Evolutionary conservation across 1,139 yeast genomes (phyloP).

Genomic region (Zygosaccharomyces pseudobailii): DNA sequence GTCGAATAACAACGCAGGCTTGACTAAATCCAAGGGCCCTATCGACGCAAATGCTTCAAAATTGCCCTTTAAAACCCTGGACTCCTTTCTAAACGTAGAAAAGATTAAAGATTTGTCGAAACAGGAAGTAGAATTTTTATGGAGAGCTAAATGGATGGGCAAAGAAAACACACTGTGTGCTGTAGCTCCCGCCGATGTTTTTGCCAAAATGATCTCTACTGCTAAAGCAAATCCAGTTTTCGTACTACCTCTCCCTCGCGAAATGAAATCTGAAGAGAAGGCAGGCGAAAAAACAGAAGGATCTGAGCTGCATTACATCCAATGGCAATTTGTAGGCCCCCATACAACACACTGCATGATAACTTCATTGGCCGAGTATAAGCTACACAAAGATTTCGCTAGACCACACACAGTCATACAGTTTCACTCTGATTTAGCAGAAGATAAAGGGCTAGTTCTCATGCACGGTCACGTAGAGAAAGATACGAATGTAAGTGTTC

Average conservation of each 20-base stretch:
- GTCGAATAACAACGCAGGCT: constrained; percentile 28
- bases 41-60: constrained; percentile 43
- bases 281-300: constrained; percentile 31
- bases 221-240: constrained; percentile 76
- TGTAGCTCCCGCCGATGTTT: constrained; percentile 51
- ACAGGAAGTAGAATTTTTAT: constrained; percentile 71
- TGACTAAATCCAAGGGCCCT: constrained; percentile 40
- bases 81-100: constrained; percentile 63
- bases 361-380: constrained; percentile 89
- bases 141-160: constrained; percentile 81
- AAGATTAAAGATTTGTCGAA: constrained; percentile 54
- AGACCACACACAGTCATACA: constrained; percentile 90
- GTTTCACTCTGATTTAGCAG: constrained; percentile 75
- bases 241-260: constrained; percentile 64
- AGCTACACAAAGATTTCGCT: constrained; percentile 85
- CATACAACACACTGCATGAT: constrained; percentile 83
- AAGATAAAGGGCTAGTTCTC: constrained; percentile 60
- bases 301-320: constrained; percentile 84
- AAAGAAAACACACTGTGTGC: constrained; percentile 65
- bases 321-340: constrained; percentile 90
- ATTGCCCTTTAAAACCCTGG: constrained; percentile 64
- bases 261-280: constrained; percentile 18
- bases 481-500: constrained; percentile 56
- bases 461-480: constrained; percentile 85
- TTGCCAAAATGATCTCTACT: constrained; percentile 53